Evolutionary conservation across 106 monocot species (phyloP), one percentile per base, ranked within the genome.

Genomic region (Platanthera guangdongensis): DNA sequence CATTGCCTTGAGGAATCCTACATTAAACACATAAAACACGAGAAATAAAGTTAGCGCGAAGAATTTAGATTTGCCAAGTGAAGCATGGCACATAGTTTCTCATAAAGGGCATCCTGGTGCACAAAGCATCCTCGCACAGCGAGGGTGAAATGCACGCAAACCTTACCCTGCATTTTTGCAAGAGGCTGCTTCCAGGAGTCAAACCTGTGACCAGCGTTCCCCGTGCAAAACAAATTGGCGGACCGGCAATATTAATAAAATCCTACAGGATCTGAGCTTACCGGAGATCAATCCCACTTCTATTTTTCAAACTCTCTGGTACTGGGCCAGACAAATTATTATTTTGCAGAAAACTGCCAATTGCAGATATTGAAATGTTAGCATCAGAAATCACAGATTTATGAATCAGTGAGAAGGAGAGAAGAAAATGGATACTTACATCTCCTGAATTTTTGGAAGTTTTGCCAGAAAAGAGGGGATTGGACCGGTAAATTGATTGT

Each of bases 401-500:
- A 14, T 14, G 9, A 39, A 55, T 28, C 8, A 16, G 7, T 16
- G 10, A 18, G 3, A 16, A 39, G 15, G 10, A 18, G 10, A 16
- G 15, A 21, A 57, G 15, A 21, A 57, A 15, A 30, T 22, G 5
- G 51, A 67, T 21, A 85, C 90, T 82, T 78, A 87, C 87, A 90
- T 39, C 50, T 90, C 83, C 65, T 80, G 80, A 12, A 90, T 77
- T 28, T 78, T 84, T 18, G 32, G 50, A 48, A 90, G 84, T 3
- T 49, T 46, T 75, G 77, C 88, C 5, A 90, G 75, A 12, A 83
- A 85, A 68, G 85, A 47, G 25, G 81, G 85, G 50, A 90, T 82
- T 2, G 69, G 32, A 21, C 83, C 88, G 63, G 52, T 84, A 13
- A 90, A 79, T 57, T 83, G 71, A 80, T 90, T 90, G 69, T 88